These are phyloP conservation scores for Zychaea mexicana DNA, from an alignment of 371 early-diverging fungal genomes.

Conservation along the genomic window DNA sequence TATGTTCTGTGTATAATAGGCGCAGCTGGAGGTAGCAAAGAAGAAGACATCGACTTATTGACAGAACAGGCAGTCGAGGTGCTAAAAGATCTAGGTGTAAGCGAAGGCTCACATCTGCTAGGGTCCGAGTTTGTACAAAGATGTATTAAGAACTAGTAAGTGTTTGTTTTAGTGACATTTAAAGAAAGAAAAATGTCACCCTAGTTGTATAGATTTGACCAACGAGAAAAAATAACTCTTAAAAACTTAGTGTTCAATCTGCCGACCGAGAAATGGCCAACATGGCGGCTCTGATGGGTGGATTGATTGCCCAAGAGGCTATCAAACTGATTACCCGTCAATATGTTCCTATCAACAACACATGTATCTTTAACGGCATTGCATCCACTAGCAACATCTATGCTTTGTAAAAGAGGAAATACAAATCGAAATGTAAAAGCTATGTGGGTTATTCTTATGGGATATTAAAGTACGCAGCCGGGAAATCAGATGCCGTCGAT, in stretches of 20 bases:
- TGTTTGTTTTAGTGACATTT: not conserved
- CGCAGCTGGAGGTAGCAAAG: conserved; percentile 24
- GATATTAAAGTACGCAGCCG: too few species aligned
- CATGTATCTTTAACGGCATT: conserved; percentile 83
- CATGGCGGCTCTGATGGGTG: conserved; percentile 89
- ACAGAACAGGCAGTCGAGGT: conserved; percentile 4
- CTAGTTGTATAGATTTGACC: too few species aligned
- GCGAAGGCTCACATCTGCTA: not conserved
- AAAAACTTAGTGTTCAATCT: conserved; percentile 66
- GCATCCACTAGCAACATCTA: conserved; percentile 54
- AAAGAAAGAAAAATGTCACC: not conserved
- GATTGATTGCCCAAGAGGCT: conserved; percentile 92
- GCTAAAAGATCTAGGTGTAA: conserved; percentile 17
- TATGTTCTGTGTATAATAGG: conserved; percentile 9
- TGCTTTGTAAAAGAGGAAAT: conserved; percentile 26
- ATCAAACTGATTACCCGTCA: conserved; percentile 93
- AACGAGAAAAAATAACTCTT: not conserved
- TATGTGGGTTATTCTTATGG: too few species aligned
- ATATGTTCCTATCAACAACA: conserved; percentile 89
- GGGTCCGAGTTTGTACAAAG: conserved; percentile 20
- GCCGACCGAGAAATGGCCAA: conserved; percentile 80
- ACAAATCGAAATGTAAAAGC: not conserved
- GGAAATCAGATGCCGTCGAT: not conserved
- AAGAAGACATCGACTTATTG: conserved; percentile 41
- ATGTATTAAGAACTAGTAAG: conserved; percentile 37